These are phyloP conservation scores for Arthroderma sp. DNA, from an alignment of 2,329 filamentous ascomycete genomes.

Conservation along the genomic window DNA sequence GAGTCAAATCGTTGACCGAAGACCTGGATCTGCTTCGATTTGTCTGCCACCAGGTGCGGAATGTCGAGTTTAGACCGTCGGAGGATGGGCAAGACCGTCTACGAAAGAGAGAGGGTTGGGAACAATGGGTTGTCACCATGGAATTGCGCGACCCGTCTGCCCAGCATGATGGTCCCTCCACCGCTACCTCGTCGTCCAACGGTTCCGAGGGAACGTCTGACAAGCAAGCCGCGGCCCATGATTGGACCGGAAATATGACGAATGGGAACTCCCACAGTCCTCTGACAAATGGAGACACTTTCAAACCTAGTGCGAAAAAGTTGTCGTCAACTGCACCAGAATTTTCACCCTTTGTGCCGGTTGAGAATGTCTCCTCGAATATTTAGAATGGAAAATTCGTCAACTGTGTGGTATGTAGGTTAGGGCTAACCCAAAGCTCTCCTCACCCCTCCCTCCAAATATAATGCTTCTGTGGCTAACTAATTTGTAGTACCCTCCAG, in stretches of 20 bases:
- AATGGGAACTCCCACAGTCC: constrained; percentile 19
- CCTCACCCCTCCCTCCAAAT: constrained; percentile 37
- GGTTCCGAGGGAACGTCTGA: constrained; percentile 24
- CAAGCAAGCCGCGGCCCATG: constrained; percentile 19
- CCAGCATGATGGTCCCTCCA: constrained; percentile 56
- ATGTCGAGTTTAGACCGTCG: constrained; percentile 61
- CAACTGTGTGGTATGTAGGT: constrained; percentile 37
- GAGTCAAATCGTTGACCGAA: constrained; percentile 59
- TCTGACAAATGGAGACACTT: constrained; percentile 15
- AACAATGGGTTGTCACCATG: constrained; percentile 61
- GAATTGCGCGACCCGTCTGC: constrained; percentile 59
- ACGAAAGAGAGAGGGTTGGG: constrained; percentile 62
- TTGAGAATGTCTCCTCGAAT: constrained; percentile 36
- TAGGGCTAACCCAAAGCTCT: constrained; percentile 21
- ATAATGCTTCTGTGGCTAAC: constrained; percentile 41
- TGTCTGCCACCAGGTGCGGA: constrained; percentile 58
- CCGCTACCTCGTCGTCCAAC: constrained; percentile 21
- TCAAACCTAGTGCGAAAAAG: constrained; percentile 33
- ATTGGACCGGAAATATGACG: constrained; percentile 14
- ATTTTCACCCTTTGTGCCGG: constrained; percentile 38
- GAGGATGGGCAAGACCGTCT: constrained; percentile 68
- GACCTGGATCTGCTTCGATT: constrained; percentile 61
- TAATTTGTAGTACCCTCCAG: constrained; percentile 38
- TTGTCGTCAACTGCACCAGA: constrained; percentile 52
- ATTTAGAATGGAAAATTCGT: constrained; percentile 39